Percentiles rank a stretch among this genome's conserved stretches.
phyloP scores from a whole-genome alignment of 2,329 filamentous ascomycete genomes.

The Thielaviopsis punctulata region DNA sequence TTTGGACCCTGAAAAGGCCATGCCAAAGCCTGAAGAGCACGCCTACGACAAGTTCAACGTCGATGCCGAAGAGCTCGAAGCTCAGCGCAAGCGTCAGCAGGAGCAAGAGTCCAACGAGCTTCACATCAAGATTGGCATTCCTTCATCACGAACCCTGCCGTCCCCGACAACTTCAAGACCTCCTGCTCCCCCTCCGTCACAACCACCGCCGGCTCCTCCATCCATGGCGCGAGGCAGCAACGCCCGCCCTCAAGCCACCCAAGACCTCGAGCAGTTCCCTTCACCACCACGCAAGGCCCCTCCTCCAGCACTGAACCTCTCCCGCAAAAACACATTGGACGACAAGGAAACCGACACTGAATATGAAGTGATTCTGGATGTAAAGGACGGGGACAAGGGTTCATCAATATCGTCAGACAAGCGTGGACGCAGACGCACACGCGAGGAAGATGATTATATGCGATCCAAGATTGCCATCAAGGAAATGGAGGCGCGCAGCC shows the following conservation, averaged over 20 bases:
- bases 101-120: conserved; percentile 29
- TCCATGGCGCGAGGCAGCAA: conserved; percentile 23
- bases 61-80: conserved; percentile 31
- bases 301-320: conserved; percentile 56
- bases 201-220: conserved; percentile 25
- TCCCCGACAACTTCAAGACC: conserved; percentile 26
- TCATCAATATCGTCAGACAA: conserved; percentile 32
- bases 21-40: conserved; percentile 45
- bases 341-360: conserved; percentile 60
- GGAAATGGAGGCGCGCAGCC: conserved; percentile 52
- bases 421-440: conserved; percentile 64
- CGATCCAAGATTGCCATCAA: conserved; percentile 51
- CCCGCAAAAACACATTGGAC: conserved; percentile 20
- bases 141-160: conserved; percentile 36
- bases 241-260: conserved; percentile 27
- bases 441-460: conserved; percentile 71
- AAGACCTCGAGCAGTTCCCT: conserved; percentile 33
- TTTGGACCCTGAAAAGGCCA: conserved; percentile 37
- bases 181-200: conserved; percentile 35
- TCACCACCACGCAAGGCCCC: conserved; percentile 61
- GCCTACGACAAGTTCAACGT: conserved; percentile 38
- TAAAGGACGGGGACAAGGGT: conserved; percentile 34
- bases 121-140: conserved; percentile 33
- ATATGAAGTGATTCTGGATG: conserved; percentile 62
- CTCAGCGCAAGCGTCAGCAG: conserved; percentile 28